Conservation (phyloP, 306 rosid species). For the Cucumis melo region DNA sequence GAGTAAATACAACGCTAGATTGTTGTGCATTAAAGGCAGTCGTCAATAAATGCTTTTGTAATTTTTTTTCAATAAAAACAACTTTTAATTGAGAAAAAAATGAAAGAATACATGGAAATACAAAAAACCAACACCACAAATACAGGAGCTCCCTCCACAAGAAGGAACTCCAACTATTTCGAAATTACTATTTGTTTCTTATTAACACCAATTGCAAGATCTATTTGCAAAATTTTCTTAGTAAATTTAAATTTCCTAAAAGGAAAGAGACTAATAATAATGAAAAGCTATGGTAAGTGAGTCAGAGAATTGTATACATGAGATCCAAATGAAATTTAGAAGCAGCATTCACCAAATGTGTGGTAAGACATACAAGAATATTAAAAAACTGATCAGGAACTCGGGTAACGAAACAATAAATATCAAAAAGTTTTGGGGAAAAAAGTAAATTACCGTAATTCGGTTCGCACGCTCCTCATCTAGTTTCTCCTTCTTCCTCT, state of each 20-base stretch:
- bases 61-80: too few relatives aligned
- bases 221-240: background rate
- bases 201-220: background rate
- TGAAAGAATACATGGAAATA: too few relatives aligned
- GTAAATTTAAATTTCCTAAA: background rate
- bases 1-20: too few relatives aligned
- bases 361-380: background rate
- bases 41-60: background rate
- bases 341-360: background rate
- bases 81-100: too few relatives aligned
- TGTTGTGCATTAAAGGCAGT: too few relatives aligned
- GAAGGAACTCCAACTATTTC: too few relatives aligned
- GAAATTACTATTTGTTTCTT: background rate
- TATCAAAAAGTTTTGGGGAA: background rate
- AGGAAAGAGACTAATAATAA: background rate
- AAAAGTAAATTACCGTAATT: slow-evolving; percentile 43
- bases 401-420: background rate
- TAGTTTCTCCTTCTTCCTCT: slow-evolving; percentile 46
- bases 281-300: background rate
- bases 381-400: background rate
- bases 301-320: background rate
- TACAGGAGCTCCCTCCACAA: too few relatives aligned
- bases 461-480: slow-evolving; percentile 71
- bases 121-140: too few relatives aligned
- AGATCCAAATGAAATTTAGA: background rate